Conservation (phyloP, 371 early-diverging fungal species). For the Phascolomyces articulosus region DNA sequence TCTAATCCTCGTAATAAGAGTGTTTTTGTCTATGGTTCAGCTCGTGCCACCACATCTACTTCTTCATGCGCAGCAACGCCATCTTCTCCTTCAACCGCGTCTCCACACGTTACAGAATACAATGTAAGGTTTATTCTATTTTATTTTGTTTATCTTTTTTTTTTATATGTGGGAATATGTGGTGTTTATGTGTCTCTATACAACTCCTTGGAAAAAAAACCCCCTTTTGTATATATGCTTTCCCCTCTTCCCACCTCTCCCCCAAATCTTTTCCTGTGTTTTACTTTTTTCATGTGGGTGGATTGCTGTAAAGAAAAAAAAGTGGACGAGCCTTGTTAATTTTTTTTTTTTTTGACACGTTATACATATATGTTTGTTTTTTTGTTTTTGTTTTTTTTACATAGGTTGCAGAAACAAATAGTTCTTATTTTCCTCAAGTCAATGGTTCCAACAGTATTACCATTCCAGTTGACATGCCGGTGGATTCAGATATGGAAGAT, state of each 20-base stretch:
- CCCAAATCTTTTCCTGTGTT: too few relatives aligned
- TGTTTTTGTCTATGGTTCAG: constrained; percentile 28
- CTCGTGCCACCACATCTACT: constrained; percentile 27
- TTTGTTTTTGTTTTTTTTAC: too few relatives aligned
- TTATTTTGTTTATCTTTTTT: not conserved
- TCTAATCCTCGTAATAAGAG: constrained; percentile 22
- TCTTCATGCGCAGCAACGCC: constrained; percentile 15
- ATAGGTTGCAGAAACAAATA: not conserved
- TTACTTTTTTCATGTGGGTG: too few relatives aligned
- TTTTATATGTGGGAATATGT: too few relatives aligned
- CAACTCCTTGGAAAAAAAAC: too few relatives aligned
- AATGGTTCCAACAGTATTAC: constrained; percentile 33
- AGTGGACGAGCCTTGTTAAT: not conserved
- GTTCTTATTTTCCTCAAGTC: constrained; percentile 21
- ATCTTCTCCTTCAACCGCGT: constrained; percentile 9
- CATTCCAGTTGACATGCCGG: constrained; percentile 33
- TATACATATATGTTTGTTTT: too few relatives aligned
- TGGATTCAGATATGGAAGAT: constrained; percentile 38
- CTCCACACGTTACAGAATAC: constrained; percentile 7
- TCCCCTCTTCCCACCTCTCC: too few relatives aligned
- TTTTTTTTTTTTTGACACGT: not conserved
- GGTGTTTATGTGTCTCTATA: too few relatives aligned
- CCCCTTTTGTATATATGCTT: too few relatives aligned
- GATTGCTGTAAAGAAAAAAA: too few relatives aligned
- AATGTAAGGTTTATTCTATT: too few relatives aligned